Evolutionary conservation across 257 asterid species (phyloP).

Genomic region (Nicotiana otophora): DNA sequence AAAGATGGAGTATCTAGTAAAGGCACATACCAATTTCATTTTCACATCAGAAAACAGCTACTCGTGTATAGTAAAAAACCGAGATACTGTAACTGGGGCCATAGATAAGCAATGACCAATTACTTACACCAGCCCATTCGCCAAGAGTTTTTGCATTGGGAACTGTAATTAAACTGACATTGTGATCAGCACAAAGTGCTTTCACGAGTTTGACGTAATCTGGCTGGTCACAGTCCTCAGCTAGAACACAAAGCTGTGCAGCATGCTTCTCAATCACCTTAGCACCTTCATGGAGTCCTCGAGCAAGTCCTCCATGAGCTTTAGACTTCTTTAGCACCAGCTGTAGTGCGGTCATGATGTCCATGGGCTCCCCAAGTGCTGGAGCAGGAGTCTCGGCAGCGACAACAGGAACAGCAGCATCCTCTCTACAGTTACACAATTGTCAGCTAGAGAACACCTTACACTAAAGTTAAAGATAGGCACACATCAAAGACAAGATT

Average conservation of each 20-base stretch:
- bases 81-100: neutral
- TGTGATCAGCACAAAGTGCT: conserved; percentile 67
- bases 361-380: conserved; percentile 62
- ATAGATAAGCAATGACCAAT: neutral
- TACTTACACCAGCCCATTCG: conserved; percentile 76
- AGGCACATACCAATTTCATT: neutral
- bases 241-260: conserved; percentile 66
- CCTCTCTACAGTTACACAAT: conserved; percentile 23
- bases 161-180: conserved; percentile 55
- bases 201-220: conserved; percentile 70
- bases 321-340: conserved; percentile 55
- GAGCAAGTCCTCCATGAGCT: conserved; percentile 64
- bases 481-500: neutral
- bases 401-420: conserved; percentile 22
- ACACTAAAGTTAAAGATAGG: neutral
- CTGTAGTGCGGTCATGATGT: conserved; percentile 53
- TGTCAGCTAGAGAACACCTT: neutral
- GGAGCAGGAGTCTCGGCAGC: conserved; percentile 34
- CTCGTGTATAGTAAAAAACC: neutral
- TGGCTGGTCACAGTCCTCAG: conserved; percentile 63
- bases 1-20: neutral
- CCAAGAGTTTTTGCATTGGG: conserved; percentile 73
- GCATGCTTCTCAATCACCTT: conserved; percentile 67
- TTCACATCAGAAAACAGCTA: neutral
- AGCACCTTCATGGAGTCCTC: conserved; percentile 66